These are phyloP conservation scores for Wallemia ichthyophaga DNA, from an alignment of 1,284 basidiomycete species.

Conservation along the genomic window DNA sequence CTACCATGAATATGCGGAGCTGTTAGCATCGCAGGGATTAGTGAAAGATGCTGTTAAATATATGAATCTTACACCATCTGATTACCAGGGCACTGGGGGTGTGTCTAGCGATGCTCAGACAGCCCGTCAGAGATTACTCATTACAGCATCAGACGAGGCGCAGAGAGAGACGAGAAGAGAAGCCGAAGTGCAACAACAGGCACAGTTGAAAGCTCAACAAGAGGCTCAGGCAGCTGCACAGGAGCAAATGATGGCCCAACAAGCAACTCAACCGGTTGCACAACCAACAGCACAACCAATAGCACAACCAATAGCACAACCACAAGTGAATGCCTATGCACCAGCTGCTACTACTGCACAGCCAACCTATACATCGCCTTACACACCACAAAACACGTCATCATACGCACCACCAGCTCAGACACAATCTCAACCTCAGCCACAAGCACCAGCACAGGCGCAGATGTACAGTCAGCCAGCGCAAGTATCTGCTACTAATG, in stretches of 20 bases:
- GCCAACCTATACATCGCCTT: conserved; percentile 4
- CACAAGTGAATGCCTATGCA: background rate
- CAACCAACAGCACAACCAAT: background rate
- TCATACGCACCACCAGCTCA: background rate
- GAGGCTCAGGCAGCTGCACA: conserved; percentile 2
- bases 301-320: conserved; percentile 1
- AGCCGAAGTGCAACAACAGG: conserved; percentile 5
- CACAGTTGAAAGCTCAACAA: conserved; percentile 4
- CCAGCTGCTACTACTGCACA: conserved; percentile 1
- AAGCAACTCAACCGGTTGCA: background rate
- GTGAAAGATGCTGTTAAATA: conserved; percentile 53
- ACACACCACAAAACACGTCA: conserved; percentile 6
- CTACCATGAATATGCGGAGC: conserved; percentile 82
- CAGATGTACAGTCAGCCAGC: background rate
- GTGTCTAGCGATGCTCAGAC: conserved; percentile 26
- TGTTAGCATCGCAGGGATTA: conserved; percentile 67
- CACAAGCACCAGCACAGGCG: background rate
- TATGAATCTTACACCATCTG: conserved; percentile 44
- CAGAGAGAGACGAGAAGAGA: conserved; percentile 3
- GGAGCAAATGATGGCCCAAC: conserved; percentile 17
- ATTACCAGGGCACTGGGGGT: conserved; percentile 35
- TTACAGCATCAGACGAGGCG: conserved; percentile 7
- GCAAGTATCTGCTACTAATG: no score
- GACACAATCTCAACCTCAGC: background rate
- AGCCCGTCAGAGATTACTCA: conserved; percentile 30